Evolutionary conservation across 139 green algal genomes (phyloP), one percentile per base, ranked within the genome.

Genomic region (Trebouxia sp.): DNA sequence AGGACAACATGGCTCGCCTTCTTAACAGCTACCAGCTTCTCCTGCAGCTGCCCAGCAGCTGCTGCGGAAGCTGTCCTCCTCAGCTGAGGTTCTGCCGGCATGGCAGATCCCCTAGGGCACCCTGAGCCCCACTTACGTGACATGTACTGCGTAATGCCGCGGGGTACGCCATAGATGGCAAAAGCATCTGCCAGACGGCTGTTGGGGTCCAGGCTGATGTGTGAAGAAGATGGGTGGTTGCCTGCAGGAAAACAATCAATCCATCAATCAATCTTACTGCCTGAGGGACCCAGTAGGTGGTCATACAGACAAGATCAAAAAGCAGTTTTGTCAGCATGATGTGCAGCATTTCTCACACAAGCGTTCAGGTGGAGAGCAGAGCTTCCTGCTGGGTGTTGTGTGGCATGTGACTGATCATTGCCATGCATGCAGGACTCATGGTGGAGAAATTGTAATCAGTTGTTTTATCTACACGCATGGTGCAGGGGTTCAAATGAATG

Each of bases 131-230:
- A 51, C 69, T 77, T 77, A 41, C 41, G 42, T 26, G 41, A 53
- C 38, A 77, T 56, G 41, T 77, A 77, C 41, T 51, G 41, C 26
- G 42, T 77, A 39, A 77, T 77, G 69, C 43, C 69, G 39, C 69
- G 38, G 9, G 69, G 69, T 53, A 77, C 41, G 6, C 69, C 69
- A 28, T 77, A 77, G 26, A 56, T 51, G 26, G 43, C 69, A 77
- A 77, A 56, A 38, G 69, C 69, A 77, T 77, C 69, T 77, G 69
- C 69, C 22, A 77, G 5, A 17, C 43, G 42, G n/a, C 69, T 77
- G 24, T 77, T 56, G n/a, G 69, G 69, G 26, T 53, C 43, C 38
- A 77, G 26, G 41, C 38, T 77, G 69, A 77, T 77, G 41, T 77
- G 69, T 12, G 62, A 72, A 26, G 62, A 45, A 6, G 5, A 12